A percentile compares a stretch with the other conserved stretches of the same genome.
phyloP scores from a whole-genome alignment of 2,329 filamentous ascomycete species.

The Colletotrichum camelliae region DNA sequence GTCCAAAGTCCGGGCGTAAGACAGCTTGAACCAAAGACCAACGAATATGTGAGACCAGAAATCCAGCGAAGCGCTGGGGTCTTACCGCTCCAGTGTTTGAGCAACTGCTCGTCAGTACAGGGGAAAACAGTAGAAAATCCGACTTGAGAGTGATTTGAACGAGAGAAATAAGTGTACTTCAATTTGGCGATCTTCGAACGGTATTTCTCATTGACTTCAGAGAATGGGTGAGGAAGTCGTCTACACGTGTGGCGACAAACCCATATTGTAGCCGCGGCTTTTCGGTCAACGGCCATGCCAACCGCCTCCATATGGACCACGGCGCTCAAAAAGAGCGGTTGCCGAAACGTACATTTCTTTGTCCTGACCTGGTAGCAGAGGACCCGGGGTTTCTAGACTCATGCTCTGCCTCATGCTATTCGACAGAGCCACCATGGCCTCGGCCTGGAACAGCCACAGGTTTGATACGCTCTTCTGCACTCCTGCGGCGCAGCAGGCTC shows the following conservation, averaged over 20 bases:
- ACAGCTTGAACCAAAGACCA: background rate
- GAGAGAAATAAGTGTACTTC: background rate
- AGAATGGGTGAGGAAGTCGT: background rate
- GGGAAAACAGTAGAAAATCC: background rate
- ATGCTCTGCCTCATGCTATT: background rate
- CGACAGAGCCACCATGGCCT: background rate
- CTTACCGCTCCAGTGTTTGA: background rate
- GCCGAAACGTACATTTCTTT: background rate
- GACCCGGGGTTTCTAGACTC: background rate
- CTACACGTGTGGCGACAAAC: background rate
- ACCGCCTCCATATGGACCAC: too few relatives aligned
- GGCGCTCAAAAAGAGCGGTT: background rate
- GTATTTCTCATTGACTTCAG: background rate
- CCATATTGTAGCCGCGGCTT: background rate
- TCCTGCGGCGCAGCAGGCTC: background rate
- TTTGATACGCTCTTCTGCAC: background rate
- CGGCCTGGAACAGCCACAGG: background rate
- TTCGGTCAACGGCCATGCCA: background rate
- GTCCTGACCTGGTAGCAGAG: background rate
- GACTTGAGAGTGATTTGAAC: background rate
- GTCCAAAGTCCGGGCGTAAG: background rate
- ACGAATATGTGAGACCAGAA: accelerated
- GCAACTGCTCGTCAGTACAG: background rate
- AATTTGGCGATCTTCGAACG: background rate
- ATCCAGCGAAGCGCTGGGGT: background rate